phyloP scores from a whole-genome alignment of 345 rosid genomes.

The Nasturtium officinale region DNA sequence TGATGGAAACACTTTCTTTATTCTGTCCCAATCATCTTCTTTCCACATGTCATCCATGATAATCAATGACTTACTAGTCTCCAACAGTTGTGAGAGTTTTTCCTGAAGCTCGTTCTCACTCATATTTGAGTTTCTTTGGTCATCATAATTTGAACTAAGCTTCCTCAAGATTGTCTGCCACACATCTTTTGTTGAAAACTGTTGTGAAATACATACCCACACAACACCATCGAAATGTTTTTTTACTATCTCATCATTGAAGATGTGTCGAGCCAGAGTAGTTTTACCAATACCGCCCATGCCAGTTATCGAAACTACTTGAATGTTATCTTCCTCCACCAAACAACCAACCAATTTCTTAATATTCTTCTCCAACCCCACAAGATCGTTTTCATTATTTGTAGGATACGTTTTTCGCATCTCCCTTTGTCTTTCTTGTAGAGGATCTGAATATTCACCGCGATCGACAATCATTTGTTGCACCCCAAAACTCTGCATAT shows the following conservation, averaged over 20 bases:
- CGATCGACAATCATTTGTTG: fast-evolving
- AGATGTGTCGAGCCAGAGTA: neutral
- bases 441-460: neutral
- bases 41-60: slow-evolving; percentile 1
- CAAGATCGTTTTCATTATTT: neutral
- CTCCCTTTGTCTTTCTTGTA: neutral
- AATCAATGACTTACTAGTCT: neutral
- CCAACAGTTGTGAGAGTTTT: neutral
- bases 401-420: neutral
- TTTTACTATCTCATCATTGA: neutral
- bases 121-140: neutral
- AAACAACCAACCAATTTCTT: neutral
- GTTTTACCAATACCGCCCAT: slow-evolving; percentile 2
- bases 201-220: slow-evolving; percentile 12
- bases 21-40: neutral
- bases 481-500: neutral
- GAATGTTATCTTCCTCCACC: neutral
- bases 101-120: neutral
- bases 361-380: neutral
- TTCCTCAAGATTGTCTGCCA: neutral
- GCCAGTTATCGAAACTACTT: neutral
- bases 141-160: neutral
- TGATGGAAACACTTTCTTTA: neutral
- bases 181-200: neutral
- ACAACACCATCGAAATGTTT: neutral